Evolutionary conservation across 2,329 filamentous ascomycete species (phyloP).

Genomic region (Neonectria magnoliae): DNA sequence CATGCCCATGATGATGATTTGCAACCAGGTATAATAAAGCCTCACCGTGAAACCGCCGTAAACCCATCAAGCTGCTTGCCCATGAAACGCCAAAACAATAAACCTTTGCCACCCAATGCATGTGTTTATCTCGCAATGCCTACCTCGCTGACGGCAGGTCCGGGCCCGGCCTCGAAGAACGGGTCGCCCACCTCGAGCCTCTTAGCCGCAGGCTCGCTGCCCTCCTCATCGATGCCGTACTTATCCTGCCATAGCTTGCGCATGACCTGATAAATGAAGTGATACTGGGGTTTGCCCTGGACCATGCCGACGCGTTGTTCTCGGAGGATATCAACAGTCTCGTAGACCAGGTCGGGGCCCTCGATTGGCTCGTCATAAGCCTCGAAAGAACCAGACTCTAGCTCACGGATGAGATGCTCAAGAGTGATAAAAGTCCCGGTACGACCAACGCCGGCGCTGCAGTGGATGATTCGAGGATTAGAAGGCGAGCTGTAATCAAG

Average conservation of each 20-base stretch:
- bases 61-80: slow-evolving; percentile 1
- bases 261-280: slow-evolving; percentile 89
- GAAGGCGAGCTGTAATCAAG: slow-evolving; percentile 63
- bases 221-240: slow-evolving; percentile 56
- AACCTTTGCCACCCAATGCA: neutral
- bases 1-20: slow-evolving; percentile 4
- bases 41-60: slow-evolving; percentile 11
- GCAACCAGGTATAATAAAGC: neutral
- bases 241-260: slow-evolving; percentile 77
- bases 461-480: slow-evolving; percentile 81
- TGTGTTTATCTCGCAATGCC: slow-evolving; percentile 22
- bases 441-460: slow-evolving; percentile 91
- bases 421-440: slow-evolving; percentile 96
- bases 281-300: slow-evolving; percentile 84
- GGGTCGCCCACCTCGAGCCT: slow-evolving; percentile 62
- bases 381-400: slow-evolving; percentile 77
- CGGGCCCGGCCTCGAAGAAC: slow-evolving; percentile 44
- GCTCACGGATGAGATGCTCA: slow-evolving; percentile 88
- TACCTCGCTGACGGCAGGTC: slow-evolving; percentile 25
- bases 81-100: slow-evolving; percentile 15
- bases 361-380: slow-evolving; percentile 50
- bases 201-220: slow-evolving; percentile 61
- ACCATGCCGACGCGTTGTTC: slow-evolving; percentile 97
- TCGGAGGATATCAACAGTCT: slow-evolving; percentile 81
- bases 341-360: slow-evolving; percentile 73